phyloP scores from a whole-genome alignment of 108 stramenopile species.

The Cyclotella sp. region DNA sequence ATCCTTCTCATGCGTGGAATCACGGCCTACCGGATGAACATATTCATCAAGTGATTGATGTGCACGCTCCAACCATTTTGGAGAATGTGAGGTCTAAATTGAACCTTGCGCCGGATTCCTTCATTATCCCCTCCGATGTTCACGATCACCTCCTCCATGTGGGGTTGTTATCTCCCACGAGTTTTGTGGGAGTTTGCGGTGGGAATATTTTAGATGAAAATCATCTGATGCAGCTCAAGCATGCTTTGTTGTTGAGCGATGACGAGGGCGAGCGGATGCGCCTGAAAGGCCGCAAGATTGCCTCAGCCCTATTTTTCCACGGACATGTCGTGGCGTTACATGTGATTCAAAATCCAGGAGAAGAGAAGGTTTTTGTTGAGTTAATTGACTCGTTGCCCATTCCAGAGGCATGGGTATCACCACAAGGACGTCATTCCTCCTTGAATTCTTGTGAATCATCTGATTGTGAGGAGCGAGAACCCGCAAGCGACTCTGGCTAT shows the following conservation, averaged over 20 bases:
- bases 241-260: conserved; percentile 18
- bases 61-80: conserved; percentile 54
- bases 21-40: conserved; percentile 57
- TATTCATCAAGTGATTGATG: conserved; percentile 64
- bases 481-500: too few species aligned
- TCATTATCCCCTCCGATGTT: conserved; percentile 76
- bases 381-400: conserved; percentile 58
- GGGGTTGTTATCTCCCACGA: conserved; percentile 49
- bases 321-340: conserved; percentile 74
- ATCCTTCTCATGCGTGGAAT: conserved; percentile 11
- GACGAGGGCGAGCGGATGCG: background rate
- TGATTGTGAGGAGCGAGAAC: conserved; percentile 22
- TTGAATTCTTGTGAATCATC: background rate
- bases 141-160: conserved; percentile 69
- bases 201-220: conserved; percentile 71
- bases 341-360: background rate
- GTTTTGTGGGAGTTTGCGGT: conserved; percentile 68
- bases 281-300: conserved; percentile 40
- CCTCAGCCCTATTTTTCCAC: conserved; percentile 70
- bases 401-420: conserved; percentile 31
- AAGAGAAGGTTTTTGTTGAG: conserved; percentile 36
- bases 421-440: background rate
- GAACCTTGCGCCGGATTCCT: conserved; percentile 54
- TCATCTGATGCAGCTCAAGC: conserved; percentile 54
- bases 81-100: conserved; percentile 58